phyloP scores from a whole-genome alignment of 352 stramenopile species.

The Globisporangium splendens region DNA sequence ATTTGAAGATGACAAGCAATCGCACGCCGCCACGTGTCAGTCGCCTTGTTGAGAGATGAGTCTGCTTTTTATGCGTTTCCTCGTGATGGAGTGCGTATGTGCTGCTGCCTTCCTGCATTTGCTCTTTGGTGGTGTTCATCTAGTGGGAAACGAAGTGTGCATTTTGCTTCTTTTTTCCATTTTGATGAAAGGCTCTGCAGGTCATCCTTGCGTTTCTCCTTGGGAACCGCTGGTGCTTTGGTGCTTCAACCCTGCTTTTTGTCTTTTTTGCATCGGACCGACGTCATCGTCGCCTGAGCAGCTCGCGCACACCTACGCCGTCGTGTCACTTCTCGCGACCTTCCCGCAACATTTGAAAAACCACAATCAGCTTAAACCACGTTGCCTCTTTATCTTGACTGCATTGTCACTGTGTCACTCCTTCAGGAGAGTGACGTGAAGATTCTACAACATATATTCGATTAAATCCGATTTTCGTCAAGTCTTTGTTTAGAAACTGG shows the following conservation, averaged over 20 bases:
- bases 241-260: background rate
- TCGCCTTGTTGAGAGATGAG: background rate
- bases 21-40: background rate
- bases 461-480: background rate
- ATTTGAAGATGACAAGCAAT: background rate
- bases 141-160: background rate
- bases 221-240: background rate
- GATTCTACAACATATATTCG: background rate
- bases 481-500: constrained; percentile 1
- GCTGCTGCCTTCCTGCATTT: too few species aligned
- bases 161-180: background rate
- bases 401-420: background rate
- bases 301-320: background rate
- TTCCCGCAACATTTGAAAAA: constrained; percentile 4
- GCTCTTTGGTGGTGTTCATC: too few species aligned
- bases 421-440: background rate
- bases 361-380: constrained; percentile 1
- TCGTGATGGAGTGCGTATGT: too few species aligned
- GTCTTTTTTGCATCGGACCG: background rate
- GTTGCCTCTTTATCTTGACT: background rate
- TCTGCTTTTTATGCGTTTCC: too few species aligned
- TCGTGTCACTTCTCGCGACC: constrained; percentile 9
- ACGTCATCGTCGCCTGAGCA: constrained; percentile 5
- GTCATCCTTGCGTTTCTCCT: background rate
- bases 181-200: too few species aligned